phyloP scores from a whole-genome alignment of 73 alveolate species.

The Halteria grandinella region DNA sequence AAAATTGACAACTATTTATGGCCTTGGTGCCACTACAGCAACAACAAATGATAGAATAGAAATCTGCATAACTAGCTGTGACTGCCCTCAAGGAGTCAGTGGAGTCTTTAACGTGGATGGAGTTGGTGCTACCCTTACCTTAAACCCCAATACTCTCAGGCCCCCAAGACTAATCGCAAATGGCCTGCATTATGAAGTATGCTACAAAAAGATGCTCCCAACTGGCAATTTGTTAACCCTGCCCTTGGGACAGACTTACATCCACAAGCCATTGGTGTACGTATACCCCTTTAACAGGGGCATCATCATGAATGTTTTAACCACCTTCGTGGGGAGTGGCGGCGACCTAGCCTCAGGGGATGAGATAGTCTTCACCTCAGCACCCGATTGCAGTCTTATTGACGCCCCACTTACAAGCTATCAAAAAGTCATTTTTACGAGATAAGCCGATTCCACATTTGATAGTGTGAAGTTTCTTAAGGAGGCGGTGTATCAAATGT shows the following conservation, averaged over 20 bases:
- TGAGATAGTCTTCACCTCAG: conserved; percentile 6
- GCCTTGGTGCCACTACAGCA: conserved; percentile 1
- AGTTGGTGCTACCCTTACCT: not conserved
- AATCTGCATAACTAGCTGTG: conserved; percentile 23
- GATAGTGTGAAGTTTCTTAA: conserved; percentile 13
- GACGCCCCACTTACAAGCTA: conserved; percentile 2
- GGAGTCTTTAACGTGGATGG: not conserved
- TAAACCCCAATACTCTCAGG: not conserved
- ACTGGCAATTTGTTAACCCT: not conserved
- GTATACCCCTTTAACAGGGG: conserved; percentile 48
- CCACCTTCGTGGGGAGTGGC: not conserved
- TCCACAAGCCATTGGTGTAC: conserved; percentile 29
- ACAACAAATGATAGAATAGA: conserved; percentile 14
- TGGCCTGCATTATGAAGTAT: conserved; percentile 32
- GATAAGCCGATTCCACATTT: not conserved
- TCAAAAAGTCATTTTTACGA: conserved; percentile 1
- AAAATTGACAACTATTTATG: not conserved
- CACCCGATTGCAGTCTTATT: not conserved
- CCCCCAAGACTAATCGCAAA: not conserved
- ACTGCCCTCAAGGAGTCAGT: conserved; percentile 2
- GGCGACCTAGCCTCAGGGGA: conserved; percentile 44
- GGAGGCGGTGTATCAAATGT: conserved; percentile 31
- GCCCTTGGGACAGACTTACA: conserved; percentile 39
- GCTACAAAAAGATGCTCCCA: not conserved
- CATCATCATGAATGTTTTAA: not conserved